Evolutionary conservation across 1,139 yeast species (phyloP), one percentile per base, ranked within the genome.

Genomic region (Yamadazyma diddensiae): DNA sequence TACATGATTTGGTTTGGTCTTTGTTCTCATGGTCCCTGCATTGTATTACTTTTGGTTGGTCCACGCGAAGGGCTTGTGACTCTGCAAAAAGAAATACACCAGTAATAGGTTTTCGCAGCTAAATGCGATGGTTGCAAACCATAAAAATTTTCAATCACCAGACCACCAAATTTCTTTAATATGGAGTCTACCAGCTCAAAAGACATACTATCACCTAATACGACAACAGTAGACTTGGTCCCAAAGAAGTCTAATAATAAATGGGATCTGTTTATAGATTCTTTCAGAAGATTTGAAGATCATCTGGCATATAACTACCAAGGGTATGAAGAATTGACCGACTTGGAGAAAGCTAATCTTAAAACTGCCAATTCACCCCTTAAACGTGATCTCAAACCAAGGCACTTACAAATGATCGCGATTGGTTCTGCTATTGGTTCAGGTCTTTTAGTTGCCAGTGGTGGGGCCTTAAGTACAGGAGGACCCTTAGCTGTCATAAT

Each of bases 361-460:
- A 59, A 54, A 24, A 52, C 71, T 1, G 66, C 71, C 17, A 61
- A 63, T 39, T 61, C 72, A 20, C 66, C 61, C 30, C 56, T 67
- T 30, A 52, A 61, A 18, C 49, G 70, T 42, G 53, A 52, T 21
- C 53, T 64, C 36, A 61, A 59, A 36, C 43, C 62, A 6, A 46
- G 69, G 39, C 67, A 59, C 33, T 44, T 62, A 33, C 74, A 79
- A 46, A 74, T 82, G 82, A 83, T 87, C 42, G 85, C 94, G 24
- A 69, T 86, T 31, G 95, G 94, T 13, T 85, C 94, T 14, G 82
- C 90, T 43, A 82, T 86, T 36, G 95, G 95, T 4, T 61, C 70
- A 2, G 73, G 73, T 11, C 54, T 66, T 28, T 54, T 57, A 31
- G 58, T 58, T 9, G 63, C 62, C 7, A 48, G 55, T 23, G 63